Percentiles rank a stretch among this genome's conserved stretches.
Evolutionary conservation across 768 basidiomycete genomes (phyloP).

Genomic region (Pulveroboletus sp.): DNA sequence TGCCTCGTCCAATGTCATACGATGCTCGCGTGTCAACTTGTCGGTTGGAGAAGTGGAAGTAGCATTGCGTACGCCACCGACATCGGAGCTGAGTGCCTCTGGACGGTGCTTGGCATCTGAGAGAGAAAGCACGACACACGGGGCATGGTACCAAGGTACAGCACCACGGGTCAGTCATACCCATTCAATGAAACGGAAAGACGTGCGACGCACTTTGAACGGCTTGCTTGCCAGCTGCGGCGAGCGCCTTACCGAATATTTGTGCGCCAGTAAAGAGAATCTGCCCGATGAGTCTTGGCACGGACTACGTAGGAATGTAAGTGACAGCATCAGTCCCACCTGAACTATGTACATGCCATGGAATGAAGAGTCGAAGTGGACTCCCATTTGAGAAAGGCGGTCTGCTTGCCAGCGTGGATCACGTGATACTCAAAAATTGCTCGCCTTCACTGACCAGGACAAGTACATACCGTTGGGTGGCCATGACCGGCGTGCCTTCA

Average conservation of each 20-base stretch:
- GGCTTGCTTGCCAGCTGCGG: slow-evolving; percentile 87
- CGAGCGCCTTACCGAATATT: slow-evolving; percentile 88
- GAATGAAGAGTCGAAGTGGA: slow-evolving; percentile 4
- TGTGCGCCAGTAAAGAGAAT: slow-evolving; percentile 71
- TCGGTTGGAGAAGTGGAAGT: slow-evolving; percentile 73
- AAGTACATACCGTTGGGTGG: neutral
- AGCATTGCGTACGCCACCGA: slow-evolving; percentile 69
- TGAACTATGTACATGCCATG: slow-evolving; percentile 17
- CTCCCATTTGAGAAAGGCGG: neutral
- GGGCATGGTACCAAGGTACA: neutral
- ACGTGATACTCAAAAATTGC: slow-evolving; percentile 22
- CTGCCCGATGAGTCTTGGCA: slow-evolving; percentile 73
- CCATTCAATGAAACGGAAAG: neutral
- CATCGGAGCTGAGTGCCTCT: slow-evolving; percentile 63
- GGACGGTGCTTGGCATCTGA: slow-evolving; percentile 82
- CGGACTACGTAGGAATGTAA: slow-evolving; percentile 48
- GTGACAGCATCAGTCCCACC: neutral
- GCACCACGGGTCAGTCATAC: neutral
- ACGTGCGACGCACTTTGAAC: slow-evolving; percentile 68
- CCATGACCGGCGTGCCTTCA: slow-evolving; percentile 10
- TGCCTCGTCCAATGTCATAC: slow-evolving; percentile 95
- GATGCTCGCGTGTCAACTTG: slow-evolving; percentile 76
- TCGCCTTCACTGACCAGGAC: neutral
- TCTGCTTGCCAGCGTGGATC: neutral
- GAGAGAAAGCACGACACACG: neutral